Percentiles rank a stretch among this genome's conserved stretches.
Conservation (phyloP, 2,329 filamentous ascomycete genomes). For the Paraconiothyrium brasiliense region DNA sequence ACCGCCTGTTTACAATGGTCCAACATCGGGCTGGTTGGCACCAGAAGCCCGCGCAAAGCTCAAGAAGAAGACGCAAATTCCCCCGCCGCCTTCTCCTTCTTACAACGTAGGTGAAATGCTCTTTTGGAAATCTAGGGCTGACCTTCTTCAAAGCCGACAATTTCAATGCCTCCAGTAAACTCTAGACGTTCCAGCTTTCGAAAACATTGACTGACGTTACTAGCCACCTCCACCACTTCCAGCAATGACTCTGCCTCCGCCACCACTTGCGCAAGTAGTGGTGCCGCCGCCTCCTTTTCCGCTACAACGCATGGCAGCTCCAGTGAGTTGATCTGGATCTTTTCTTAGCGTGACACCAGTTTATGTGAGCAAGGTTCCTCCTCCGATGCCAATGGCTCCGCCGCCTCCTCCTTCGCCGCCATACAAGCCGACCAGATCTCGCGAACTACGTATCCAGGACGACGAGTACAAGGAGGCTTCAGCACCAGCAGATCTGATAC, state of each 20-base stretch:
- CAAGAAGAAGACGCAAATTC: neutral
- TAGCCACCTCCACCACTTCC: conserved; percentile 24
- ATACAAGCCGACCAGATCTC: neutral
- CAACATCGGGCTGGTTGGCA: neutral
- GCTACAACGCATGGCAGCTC: conserved; percentile 13
- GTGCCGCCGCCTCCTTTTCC: conserved; percentile 21
- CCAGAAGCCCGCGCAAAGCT: neutral
- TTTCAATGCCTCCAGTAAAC: conserved; percentile 16
- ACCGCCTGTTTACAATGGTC: neutral
- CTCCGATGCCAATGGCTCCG: conserved; percentile 22
- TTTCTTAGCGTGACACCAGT: conserved; percentile 5
- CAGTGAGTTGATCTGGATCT: conserved; percentile 18
- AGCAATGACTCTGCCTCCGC: conserved; percentile 4
- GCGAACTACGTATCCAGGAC: conserved; percentile 1
- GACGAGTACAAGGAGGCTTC: conserved; percentile 20
- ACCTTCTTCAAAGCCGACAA: neutral
- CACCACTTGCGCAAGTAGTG: neutral
- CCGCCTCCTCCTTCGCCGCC: conserved; percentile 10
- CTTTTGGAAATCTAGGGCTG: neutral
- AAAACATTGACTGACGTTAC: conserved; percentile 11
- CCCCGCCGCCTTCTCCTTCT: neutral
- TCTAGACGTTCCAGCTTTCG: neutral
- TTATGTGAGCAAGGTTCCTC: conserved; percentile 19
- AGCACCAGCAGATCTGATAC: conserved; percentile 31
- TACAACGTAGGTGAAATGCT: neutral